Evolutionary conservation across 2,329 filamentous ascomycete species (phyloP).

Genomic region (Ophiostoma fasciatum): DNA sequence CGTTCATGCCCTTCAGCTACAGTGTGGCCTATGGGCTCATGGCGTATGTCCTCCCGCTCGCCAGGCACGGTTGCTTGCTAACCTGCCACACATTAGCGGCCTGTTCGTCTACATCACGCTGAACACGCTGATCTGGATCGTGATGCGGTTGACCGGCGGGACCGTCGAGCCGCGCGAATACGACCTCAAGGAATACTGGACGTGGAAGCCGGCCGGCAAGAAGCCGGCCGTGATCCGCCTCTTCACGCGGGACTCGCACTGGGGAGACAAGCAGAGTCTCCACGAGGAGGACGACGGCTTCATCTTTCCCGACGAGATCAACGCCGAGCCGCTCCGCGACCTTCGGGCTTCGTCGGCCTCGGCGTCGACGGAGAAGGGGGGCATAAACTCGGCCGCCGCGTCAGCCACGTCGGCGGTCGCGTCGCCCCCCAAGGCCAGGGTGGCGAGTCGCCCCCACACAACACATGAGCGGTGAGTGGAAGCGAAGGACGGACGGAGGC

Average conservation of each 20-base stretch:
- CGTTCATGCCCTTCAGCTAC: conserved; percentile 66
- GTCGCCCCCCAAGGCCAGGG: conserved; percentile 2
- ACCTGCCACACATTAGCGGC: conserved; percentile 23
- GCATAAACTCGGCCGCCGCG: too few species aligned
- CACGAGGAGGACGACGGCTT: conserved; percentile 8
- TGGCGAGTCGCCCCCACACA: conserved; percentile 5
- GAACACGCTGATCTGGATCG: conserved; percentile 30
- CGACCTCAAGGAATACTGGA: conserved; percentile 41
- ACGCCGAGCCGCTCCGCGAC: conserved; percentile 6
- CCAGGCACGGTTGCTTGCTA: not conserved
- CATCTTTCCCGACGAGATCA: conserved; percentile 4
- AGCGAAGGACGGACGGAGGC: too few species aligned
- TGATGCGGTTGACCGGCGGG: conserved; percentile 28
- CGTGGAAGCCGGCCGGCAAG: conserved; percentile 32
- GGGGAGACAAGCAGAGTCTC: conserved; percentile 12
- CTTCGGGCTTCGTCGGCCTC: conserved; percentile 1
- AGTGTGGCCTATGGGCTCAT: conserved; percentile 66
- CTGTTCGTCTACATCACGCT: conserved; percentile 39
- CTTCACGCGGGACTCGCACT: conserved; percentile 15
- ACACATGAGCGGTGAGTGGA: not conserved
- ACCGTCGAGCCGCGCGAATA: conserved; percentile 34
- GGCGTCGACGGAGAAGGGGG: conserved; percentile 4
- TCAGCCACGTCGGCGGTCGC: not conserved
- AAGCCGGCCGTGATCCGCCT: conserved; percentile 32
- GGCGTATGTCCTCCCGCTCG: conserved; percentile 31